phyloP scores from a whole-genome alignment of 2,329 filamentous ascomycete genomes.

The Fusarium sp. region DNA sequence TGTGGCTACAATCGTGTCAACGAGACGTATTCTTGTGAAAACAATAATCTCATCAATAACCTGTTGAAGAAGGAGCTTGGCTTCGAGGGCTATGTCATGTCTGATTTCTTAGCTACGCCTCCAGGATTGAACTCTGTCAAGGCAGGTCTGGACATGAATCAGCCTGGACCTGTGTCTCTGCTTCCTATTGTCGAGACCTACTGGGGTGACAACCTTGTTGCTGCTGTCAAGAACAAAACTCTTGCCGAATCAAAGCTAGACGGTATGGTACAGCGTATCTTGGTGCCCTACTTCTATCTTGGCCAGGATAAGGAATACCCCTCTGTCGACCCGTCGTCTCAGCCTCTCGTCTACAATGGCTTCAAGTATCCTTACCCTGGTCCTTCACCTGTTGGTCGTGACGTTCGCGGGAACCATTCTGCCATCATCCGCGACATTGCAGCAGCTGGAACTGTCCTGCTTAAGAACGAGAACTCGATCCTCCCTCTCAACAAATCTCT shows the following conservation, averaged over 20 bases:
- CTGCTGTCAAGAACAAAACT: neutral
- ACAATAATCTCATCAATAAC: slow-evolving; percentile 74
- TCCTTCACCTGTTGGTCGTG: slow-evolving; percentile 64
- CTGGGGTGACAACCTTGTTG: neutral
- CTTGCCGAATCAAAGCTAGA: neutral
- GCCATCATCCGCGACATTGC: slow-evolving; percentile 69
- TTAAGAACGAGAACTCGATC: slow-evolving; percentile 71
- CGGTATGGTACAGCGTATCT: slow-evolving; percentile 10
- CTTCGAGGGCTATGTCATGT: slow-evolving; percentile 74
- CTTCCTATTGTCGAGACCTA: neutral
- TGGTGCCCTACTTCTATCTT: slow-evolving; percentile 15
- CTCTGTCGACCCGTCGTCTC: slow-evolving; percentile 1
- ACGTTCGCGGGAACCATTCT: slow-evolving; percentile 70
- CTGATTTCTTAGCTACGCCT: slow-evolving; percentile 77
- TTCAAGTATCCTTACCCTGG: slow-evolving; percentile 53
- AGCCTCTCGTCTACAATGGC: neutral
- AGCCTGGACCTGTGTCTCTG: slow-evolving; percentile 72
- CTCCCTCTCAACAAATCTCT: slow-evolving; percentile 67
- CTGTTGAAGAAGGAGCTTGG: slow-evolving; percentile 72
- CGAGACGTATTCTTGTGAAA: slow-evolving; percentile 77
- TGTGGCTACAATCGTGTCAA: slow-evolving; percentile 79
- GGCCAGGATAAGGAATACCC: slow-evolving; percentile 4
- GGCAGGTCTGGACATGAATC: slow-evolving; percentile 74
- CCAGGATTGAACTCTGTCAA: slow-evolving; percentile 70
- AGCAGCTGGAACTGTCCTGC: slow-evolving; percentile 70